Evolutionary conservation across 371 early-diverging fungal species (phyloP).

Genomic region (Encephalitozoon cuniculi): DNA sequence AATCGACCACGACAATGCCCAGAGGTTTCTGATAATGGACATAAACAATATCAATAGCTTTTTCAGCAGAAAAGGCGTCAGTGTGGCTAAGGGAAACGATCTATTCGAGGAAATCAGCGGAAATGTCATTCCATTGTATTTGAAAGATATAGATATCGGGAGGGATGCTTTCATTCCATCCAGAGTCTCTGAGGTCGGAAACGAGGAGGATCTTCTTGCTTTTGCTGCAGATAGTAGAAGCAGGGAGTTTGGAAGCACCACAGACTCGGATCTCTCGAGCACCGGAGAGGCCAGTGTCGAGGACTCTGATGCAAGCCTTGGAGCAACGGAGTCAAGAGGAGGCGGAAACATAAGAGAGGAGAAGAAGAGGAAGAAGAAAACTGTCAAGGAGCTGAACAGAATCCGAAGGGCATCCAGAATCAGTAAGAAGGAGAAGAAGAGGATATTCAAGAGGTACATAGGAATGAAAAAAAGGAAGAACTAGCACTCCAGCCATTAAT

Average conservation of each 20-base stretch:
- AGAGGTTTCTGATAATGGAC: conserved; percentile 89
- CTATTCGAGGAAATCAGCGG: conserved; percentile 54
- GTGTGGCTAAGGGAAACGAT: conserved; percentile 25
- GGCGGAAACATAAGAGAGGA: neutral
- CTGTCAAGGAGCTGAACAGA: conserved; percentile 44
- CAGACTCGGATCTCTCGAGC: neutral
- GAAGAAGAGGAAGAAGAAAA: conserved; percentile 39
- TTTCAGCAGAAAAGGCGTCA: conserved; percentile 65
- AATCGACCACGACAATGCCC: conserved; percentile 92
- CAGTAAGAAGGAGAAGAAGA: conserved; percentile 33
- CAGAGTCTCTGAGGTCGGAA: conserved; percentile 37
- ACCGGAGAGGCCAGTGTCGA: neutral
- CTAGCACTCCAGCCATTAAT: neutral
- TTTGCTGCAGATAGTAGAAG: conserved; percentile 8
- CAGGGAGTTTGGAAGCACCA: neutral
- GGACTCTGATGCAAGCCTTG: neutral
- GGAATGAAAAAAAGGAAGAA: conserved; percentile 13
- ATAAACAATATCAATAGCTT: conserved; percentile 84
- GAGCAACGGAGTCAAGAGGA: neutral
- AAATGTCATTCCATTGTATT: conserved; percentile 37
- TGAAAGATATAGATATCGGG: conserved; percentile 41
- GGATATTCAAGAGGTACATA: conserved; percentile 31
- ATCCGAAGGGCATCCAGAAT: conserved; percentile 34
- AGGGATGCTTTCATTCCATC: conserved; percentile 48
- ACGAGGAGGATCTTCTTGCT: conserved; percentile 41